phyloP scores from a whole-genome alignment of 331 rosid genomes.

The Quercus phellos region DNA sequence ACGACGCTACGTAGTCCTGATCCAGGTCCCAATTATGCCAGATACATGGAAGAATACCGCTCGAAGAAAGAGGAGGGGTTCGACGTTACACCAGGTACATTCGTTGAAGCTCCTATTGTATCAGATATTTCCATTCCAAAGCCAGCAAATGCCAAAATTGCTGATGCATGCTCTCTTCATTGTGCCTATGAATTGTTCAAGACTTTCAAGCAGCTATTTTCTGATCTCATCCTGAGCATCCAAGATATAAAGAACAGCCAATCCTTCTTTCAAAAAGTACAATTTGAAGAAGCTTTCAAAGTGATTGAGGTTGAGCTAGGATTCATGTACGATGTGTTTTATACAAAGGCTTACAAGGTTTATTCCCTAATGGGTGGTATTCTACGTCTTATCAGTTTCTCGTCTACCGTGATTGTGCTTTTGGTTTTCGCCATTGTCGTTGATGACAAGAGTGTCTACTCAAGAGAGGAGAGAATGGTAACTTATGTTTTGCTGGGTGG shows the following conservation, averaged over 20 bases:
- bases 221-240: constrained; percentile 31
- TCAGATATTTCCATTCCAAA: neutral
- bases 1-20: constrained; percentile 18
- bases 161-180: neutral
- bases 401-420: neutral
- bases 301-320: constrained; percentile 45
- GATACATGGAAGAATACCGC: constrained; percentile 21
- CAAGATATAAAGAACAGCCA: constrained; percentile 9
- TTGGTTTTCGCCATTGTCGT: neutral
- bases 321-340: constrained; percentile 37
- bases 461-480: constrained; percentile 9
- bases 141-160: no score
- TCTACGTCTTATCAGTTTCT: constrained; percentile 17
- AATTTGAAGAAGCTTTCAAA: constrained; percentile 10
- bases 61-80: constrained; percentile 27
- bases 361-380: constrained; percentile 5
- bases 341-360: constrained; percentile 25
- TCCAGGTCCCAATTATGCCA: constrained; percentile 31
- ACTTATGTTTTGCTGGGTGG: constrained; percentile 20
- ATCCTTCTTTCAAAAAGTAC: constrained; percentile 5
- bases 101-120: neutral
- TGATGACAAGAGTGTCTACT: neutral
- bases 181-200: constrained; percentile 28
- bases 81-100: neutral
- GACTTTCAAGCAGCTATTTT: constrained; percentile 27